These are phyloP conservation scores for Coffea humblotiana DNA, from an alignment of 305 asterid genomes.

Conservation along the genomic window DNA sequence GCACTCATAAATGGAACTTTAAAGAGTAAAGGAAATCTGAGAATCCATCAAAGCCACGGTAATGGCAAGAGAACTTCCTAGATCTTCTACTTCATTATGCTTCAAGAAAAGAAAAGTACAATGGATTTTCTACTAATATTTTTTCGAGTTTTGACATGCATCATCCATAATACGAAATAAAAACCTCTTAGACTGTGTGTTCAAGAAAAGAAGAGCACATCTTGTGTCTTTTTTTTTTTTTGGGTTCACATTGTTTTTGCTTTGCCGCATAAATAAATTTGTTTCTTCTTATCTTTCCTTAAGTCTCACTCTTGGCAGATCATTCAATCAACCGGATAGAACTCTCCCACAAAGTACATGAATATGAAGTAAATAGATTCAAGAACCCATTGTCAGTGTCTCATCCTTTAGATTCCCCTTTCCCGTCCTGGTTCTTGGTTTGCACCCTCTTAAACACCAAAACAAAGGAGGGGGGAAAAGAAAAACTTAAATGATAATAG, in stretches of 20 bases:
- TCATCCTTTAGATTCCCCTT: neutral
- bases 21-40: neutral
- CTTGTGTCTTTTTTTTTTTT: no score
- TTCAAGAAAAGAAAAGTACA: neutral
- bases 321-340: no score
- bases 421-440: neutral
- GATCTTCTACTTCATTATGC: neutral
- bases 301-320: no score
- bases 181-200: neutral
- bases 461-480: no score
- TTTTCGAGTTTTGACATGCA: neutral
- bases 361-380: neutral
- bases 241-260: no score
- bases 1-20: neutral
- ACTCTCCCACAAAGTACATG: neutral
- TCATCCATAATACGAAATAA: neutral
- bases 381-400: neutral
- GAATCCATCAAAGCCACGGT: neutral
- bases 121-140: neutral
- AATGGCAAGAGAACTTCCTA: constrained; percentile 1
- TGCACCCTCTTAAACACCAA: neutral
- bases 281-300: no score
- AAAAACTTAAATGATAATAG: neutral
- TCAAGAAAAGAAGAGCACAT: no score
- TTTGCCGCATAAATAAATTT: no score